Evolutionary conservation across 805 yeast genomes (phyloP), one percentile per base, ranked within the genome.

Genomic region (Ogataea kodamae): DNA sequence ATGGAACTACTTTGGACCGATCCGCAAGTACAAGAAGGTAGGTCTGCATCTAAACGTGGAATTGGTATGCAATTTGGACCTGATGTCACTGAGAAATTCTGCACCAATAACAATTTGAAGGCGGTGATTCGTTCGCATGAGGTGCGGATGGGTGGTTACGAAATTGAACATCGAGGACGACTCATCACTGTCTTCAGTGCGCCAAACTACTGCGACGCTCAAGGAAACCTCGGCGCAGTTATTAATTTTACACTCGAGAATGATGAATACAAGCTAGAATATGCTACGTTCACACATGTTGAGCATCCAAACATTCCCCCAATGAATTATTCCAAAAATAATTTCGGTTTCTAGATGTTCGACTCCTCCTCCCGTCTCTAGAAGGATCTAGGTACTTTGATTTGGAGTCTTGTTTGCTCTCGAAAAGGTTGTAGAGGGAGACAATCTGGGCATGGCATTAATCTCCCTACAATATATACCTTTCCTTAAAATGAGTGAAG

Each of bases 1-100:
- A 92, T 90, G 97, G 98, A 92, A 54, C 68, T 92, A 54, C 67
- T 92, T 41, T 92, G 98, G 98, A 86, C 97, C 0, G 98, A 92
- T 60, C 98, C 98, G 1, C 97, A 88, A 59, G 66, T 67, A 0
- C 68, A 64, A 9, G 63, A 73, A 12, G 98, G 97, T 5, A 72
- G 95, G 21, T 76, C 87, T 2, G 86, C 92, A 5, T 83, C 94
- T 14, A 88, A 88, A 61, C 76, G 99, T 57, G 99, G 99, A 25
- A 77, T 90, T 37, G 97, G 97, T 18, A 75, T 86, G 59, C 96
- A 92, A 57, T 92, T 92, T 59, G 99, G 99, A 2, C 96, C 97
- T 7, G 97, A 92, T 55, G 75, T 92, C 40, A 90, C 98, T 4
- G 77, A 76, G 30, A 57, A 72, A 24, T 92, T 90, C 68, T 76